A percentile compares a stretch with the other conserved stretches of the same genome.
phyloP scores from a whole-genome alignment of 768 basidiomycete species.

The Termitomyces sp. region DNA sequence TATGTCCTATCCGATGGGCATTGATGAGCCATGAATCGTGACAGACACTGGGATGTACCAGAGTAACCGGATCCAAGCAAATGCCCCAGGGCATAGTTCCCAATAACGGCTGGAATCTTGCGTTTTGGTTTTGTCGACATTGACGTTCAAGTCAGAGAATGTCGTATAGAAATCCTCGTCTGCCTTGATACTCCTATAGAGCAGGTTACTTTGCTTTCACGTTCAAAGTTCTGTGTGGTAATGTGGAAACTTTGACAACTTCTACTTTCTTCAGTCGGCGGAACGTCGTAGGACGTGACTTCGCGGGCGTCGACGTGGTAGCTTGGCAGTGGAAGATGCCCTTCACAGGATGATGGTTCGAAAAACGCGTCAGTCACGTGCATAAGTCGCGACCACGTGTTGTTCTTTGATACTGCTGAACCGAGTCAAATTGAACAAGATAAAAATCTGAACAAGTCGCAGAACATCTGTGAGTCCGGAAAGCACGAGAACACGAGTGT shows the following conservation, averaged over 20 bases:
- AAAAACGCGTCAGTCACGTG: constrained; percentile 31
- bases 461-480: neutral
- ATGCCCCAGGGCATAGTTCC: constrained; percentile 56
- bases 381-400: constrained; percentile 10
- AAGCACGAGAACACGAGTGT: neutral
- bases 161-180: neutral
- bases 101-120: constrained; percentile 35
- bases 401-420: neutral
- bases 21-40: neutral
- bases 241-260: neutral
- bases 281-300: neutral
- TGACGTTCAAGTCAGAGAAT: neutral
- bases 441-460: neutral
- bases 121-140: constrained; percentile 5
- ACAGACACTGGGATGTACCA: constrained; percentile 30
- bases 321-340: neutral
- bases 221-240: neutral
- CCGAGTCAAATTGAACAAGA: neutral
- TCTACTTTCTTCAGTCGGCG: neutral
- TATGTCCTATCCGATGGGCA: constrained; percentile 45
- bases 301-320: neutral
- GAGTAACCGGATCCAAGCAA: constrained; percentile 70
- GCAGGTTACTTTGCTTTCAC: neutral
- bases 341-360: constrained; percentile 10
- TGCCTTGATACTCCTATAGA: neutral